Evolutionary conservation across 1,284 basidiomycete species (phyloP).

Genomic region (Papiliotrema laurentii): DNA sequence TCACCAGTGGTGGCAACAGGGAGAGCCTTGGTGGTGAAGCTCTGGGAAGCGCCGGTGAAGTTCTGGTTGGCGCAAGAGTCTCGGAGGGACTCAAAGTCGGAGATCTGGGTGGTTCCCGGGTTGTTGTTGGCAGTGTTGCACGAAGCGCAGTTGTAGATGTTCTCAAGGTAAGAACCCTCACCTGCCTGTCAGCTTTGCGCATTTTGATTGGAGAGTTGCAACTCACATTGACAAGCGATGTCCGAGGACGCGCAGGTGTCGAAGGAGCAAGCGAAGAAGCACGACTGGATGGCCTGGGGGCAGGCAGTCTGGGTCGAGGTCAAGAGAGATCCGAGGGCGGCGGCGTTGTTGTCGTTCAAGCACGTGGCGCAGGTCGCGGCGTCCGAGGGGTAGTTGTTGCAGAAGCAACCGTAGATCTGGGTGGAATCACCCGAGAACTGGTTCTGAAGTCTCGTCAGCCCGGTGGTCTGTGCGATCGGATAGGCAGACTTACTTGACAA

Average conservation of each 20-base stretch:
- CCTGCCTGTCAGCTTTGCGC: constrained; percentile 13
- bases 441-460: constrained; percentile 11
- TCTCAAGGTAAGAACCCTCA: constrained; percentile 33
- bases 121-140: constrained; percentile 47
- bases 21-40: constrained; percentile 28
- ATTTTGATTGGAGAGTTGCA: background rate
- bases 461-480: background rate
- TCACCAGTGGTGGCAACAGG: constrained; percentile 24
- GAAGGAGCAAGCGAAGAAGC: constrained; percentile 41
- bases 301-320: constrained; percentile 32
- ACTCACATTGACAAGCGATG: constrained; percentile 42
- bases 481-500: constrained; percentile 26
- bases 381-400: constrained; percentile 38
- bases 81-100: constrained; percentile 38
- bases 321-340: constrained; percentile 29
- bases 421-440: constrained; percentile 19
- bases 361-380: constrained; percentile 36
- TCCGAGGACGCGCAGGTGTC: constrained; percentile 35
- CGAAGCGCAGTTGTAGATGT: constrained; percentile 47
- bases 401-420: constrained; percentile 45
- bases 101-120: constrained; percentile 31
- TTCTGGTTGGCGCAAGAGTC: constrained; percentile 39
- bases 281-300: constrained; percentile 20
- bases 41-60: constrained; percentile 32
- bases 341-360: constrained; percentile 38